Base-by-base conservation (phyloP, 257 asterid species). In the Ajuga chamaepitys region DNA sequence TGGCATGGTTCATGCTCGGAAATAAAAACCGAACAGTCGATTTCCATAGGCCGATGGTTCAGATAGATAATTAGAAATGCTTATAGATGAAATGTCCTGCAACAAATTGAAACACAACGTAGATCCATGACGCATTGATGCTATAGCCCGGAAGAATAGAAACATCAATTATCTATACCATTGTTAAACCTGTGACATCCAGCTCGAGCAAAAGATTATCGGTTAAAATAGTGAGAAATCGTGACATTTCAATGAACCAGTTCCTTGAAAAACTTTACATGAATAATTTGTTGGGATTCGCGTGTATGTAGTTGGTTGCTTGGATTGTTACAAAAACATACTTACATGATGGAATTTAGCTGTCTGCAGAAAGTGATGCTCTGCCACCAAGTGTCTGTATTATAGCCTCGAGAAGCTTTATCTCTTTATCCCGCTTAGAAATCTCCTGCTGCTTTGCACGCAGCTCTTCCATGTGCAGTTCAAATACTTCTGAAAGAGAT, bases 351-450 rank as follows among this genome's bases (percentile, higher is more conserved):
- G 25, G 72, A 64, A 48, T 32, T 78, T 70, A 83, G 41, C 76
- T 65, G 46, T 55, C 68, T 66, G 75, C 34, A 35, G 85, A 55
- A 22, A 30, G 80, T 18, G 87, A 77, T 21, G 80, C 77, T 66
- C 85, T 81, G 58, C 95, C 96, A 21, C 99, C 99, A 30, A 90
- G 95, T 4, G 99, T 94, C 78, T 83, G 87, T 67, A 90, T 90
- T 85, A 91, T 94, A 62, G 99, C 95, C 85, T 94, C 98, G 1
- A 94, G 86, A 67, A 94, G 96, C 73, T 85, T 90, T 34, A 94
- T 94, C 76, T 91, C 98, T 72, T 82, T 73, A 69, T 88, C 99
- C 64, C 95, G 87, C 79, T 85, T 83, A 22, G 80, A 58, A 26
- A 94, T 90, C 88, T 94, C 99, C 34, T 80, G 90, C 68, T 94